Evolutionary conservation across 495 filamentous ascomycete genomes (phyloP).

Genomic region (Poronia punctata): DNA sequence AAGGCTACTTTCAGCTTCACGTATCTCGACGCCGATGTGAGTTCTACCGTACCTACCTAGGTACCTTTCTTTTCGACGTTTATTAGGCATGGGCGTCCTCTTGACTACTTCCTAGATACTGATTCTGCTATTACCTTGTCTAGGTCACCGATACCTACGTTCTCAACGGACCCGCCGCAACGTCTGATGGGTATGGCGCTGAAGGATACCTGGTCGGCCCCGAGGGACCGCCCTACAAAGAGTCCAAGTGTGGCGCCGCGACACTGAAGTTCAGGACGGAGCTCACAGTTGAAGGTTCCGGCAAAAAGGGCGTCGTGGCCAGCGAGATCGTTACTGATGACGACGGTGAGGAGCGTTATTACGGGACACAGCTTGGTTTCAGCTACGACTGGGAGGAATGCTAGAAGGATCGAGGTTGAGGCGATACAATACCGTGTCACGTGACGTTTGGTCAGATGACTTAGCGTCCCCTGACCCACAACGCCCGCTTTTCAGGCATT

Average conservation of each 20-base stretch:
- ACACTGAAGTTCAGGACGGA: conserved; percentile 3
- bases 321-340: neutral
- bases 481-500: too few relatives aligned
- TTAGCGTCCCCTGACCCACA: too few relatives aligned
- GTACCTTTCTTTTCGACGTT: too few relatives aligned
- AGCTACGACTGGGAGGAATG: conserved; percentile 10
- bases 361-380: conserved; percentile 4
- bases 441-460: too few relatives aligned
- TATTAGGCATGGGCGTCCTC: too few relatives aligned
- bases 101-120: too few relatives aligned
- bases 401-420: too few relatives aligned
- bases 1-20: neutral
- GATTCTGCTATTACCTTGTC: too few relatives aligned
- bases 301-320: conserved; percentile 2
- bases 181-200: neutral
- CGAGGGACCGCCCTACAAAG: neutral
- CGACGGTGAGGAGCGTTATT: neutral
- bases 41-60: neutral
- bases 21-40: conserved; percentile 1
- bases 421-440: too few relatives aligned
- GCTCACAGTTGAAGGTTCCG: neutral
- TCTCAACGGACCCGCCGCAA: neutral
- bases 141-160: neutral
- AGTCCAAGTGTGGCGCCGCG: neutral
- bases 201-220: neutral